phyloP scores from a whole-genome alignment of 2,329 filamentous ascomycete species.

The Tolypocladium album region DNA sequence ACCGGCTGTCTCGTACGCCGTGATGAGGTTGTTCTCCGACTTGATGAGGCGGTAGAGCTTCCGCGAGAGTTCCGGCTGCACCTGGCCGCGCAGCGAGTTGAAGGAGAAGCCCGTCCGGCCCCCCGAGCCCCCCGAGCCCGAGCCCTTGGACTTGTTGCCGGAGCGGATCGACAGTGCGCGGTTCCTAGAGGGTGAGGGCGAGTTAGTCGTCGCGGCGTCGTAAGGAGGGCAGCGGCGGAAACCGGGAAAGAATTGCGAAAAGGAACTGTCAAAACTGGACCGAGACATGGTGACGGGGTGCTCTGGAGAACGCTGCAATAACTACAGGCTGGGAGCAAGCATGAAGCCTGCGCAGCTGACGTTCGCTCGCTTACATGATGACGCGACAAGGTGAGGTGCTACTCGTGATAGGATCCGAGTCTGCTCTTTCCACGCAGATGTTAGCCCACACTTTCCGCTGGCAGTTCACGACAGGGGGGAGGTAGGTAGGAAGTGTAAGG shows the following conservation, averaged over 20 bases:
- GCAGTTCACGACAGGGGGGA: not conserved
- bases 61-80: slow-evolving; percentile 81
- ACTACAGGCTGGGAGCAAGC: not conserved
- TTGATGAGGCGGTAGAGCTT: slow-evolving; percentile 91
- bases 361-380: not conserved
- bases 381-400: not conserved
- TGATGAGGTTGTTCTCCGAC: slow-evolving; percentile 80
- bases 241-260: slow-evolving; percentile 9
- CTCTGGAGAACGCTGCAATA: not conserved
- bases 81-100: slow-evolving; percentile 71
- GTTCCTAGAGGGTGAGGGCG: slow-evolving; percentile 41
- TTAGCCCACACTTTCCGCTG: not conserved
- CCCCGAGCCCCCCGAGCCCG: slow-evolving; percentile 22
- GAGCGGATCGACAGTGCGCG: slow-evolving; percentile 66
- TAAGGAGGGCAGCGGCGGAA: slow-evolving; percentile 6
- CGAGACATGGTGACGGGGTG: slow-evolving; percentile 16
- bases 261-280: slow-evolving; percentile 18
- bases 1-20: slow-evolving; percentile 72
- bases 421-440: not conserved
- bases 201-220: slow-evolving; percentile 17
- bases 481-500: not conserved
- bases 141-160: slow-evolving; percentile 40
- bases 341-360: not conserved
- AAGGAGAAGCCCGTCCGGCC: slow-evolving; percentile 69
- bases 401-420: not conserved